A percentile compares a stretch with the other conserved stretches of the same genome.
Evolutionary conservation across 108 stramenopile genomes (phyloP).

Genomic region (Skeletonema marinoi): DNA sequence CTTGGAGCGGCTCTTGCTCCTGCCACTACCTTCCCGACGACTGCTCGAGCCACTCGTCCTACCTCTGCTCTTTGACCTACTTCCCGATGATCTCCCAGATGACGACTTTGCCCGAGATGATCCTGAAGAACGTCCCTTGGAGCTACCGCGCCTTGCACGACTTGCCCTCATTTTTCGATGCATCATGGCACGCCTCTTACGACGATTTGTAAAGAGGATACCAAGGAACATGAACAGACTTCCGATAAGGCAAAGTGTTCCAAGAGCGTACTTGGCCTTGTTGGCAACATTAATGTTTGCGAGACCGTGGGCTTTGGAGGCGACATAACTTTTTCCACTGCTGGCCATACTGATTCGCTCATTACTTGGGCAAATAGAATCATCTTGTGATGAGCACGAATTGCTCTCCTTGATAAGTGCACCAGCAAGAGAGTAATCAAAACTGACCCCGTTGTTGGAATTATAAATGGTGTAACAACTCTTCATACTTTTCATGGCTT

Average conservation of each 20-base stretch:
- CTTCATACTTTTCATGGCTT: slow-evolving; percentile 46
- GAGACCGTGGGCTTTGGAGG: slow-evolving; percentile 19
- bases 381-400: slow-evolving; percentile 64
- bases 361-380: slow-evolving; percentile 53
- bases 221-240: slow-evolving; percentile 89
- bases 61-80: slow-evolving; percentile 21
- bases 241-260: slow-evolving; percentile 71
- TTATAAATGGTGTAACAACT: slow-evolving; percentile 44
- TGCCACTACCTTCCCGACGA: slow-evolving; percentile 35
- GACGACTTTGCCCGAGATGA: slow-evolving; percentile 3
- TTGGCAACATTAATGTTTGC: slow-evolving; percentile 53
- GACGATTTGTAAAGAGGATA: slow-evolving; percentile 85
- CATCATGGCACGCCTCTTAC: slow-evolving; percentile 87
- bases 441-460: slow-evolving; percentile 27
- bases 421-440: slow-evolving; percentile 50
- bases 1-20: slow-evolving; percentile 44
- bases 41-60: slow-evolving; percentile 48
- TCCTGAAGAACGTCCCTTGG: slow-evolving; percentile 23
- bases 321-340: not conserved
- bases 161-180: slow-evolving; percentile 82
- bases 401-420: slow-evolving; percentile 59
- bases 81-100: not conserved
- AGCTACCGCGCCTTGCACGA: slow-evolving; percentile 34
- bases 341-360: slow-evolving; percentile 24
- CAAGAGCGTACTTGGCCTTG: slow-evolving; percentile 86